phyloP scores from a whole-genome alignment of 2,329 filamentous ascomycete species.

The Pseudogymnoascus sp. region DNA sequence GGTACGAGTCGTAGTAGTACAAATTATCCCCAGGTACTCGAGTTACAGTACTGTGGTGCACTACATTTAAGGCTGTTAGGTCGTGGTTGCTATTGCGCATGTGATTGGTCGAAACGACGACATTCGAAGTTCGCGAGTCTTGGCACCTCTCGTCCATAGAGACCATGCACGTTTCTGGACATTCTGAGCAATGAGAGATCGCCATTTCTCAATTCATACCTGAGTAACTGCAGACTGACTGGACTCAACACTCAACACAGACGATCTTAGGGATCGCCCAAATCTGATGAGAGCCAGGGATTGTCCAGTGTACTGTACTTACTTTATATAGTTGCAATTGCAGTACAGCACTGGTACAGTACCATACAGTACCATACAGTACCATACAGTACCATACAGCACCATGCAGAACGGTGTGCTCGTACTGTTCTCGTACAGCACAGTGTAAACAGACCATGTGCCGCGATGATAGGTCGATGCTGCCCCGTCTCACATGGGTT shows the following conservation, averaged over 20 bases:
- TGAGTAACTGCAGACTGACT: neutral
- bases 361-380: neutral
- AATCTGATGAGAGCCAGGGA: slow-evolving; percentile 2
- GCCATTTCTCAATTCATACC: neutral
- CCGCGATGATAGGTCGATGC: slow-evolving; percentile 7
- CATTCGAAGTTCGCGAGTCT: neutral
- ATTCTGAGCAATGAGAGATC: neutral
- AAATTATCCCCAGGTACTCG: neutral
- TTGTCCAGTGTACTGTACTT: neutral
- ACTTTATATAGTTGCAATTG: neutral
- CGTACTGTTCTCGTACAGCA: neutral
- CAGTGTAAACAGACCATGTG: neutral
- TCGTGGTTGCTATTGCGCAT: neutral
- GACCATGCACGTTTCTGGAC: slow-evolving; percentile 2
- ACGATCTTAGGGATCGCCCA: neutral
- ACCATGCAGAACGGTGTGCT: too few relatives aligned
- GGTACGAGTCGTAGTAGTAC: neutral
- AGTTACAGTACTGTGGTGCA: neutral
- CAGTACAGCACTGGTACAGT: neutral
- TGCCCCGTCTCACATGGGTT: neutral
- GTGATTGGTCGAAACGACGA: neutral
- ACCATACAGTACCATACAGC: too few relatives aligned
- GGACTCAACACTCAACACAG: neutral
- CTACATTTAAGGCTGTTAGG: neutral
- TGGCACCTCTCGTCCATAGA: slow-evolving; percentile 8